A percentile compares a stretch with the other conserved stretches of the same genome.
These are phyloP conservation scores for Kodamaea suecica DNA, from an alignment of 1,139 yeast species.

Conservation along the genomic window DNA sequence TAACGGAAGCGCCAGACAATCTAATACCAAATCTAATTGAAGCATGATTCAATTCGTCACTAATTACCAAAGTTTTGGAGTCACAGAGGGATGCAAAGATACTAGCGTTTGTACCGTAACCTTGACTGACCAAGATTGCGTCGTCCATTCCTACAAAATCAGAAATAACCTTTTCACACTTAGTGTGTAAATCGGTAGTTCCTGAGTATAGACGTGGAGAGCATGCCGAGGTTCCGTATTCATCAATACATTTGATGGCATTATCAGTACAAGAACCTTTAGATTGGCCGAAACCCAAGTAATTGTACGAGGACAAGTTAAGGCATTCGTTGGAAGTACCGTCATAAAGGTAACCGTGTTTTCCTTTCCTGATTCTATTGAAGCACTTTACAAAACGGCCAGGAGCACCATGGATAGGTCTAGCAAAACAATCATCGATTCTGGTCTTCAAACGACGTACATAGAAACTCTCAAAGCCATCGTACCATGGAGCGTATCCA, in stretches of 20 bases:
- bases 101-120: constrained; percentile 95
- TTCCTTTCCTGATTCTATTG: constrained; percentile 66
- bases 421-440: constrained; percentile 90
- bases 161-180: constrained; percentile 77
- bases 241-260: constrained; percentile 59
- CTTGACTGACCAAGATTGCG: constrained; percentile 84
- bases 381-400: constrained; percentile 84
- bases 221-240: constrained; percentile 75
- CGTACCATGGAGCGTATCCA: constrained; percentile 96
- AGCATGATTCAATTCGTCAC: constrained; percentile 94
- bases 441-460: constrained; percentile 87
- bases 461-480: constrained; percentile 90
- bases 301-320: constrained; percentile 87
- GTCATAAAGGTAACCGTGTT: constrained; percentile 62
- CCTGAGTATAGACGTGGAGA: constrained; percentile 78
- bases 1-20: constrained; percentile 88
- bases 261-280: constrained; percentile 87
- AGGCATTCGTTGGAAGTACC: constrained; percentile 77
- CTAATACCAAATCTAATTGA: constrained; percentile 94
- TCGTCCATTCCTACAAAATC: constrained; percentile 90
- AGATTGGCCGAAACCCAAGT: constrained; percentile 95
- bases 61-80: constrained; percentile 82
- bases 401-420: constrained; percentile 96
- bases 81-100: constrained; percentile 82
- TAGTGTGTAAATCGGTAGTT: constrained; percentile 67